Percentiles rank a stretch among this genome's conserved stretches.
Conservation (phyloP, 1,139 yeast genomes). For the Debaryomycetaceae sp. region DNA sequence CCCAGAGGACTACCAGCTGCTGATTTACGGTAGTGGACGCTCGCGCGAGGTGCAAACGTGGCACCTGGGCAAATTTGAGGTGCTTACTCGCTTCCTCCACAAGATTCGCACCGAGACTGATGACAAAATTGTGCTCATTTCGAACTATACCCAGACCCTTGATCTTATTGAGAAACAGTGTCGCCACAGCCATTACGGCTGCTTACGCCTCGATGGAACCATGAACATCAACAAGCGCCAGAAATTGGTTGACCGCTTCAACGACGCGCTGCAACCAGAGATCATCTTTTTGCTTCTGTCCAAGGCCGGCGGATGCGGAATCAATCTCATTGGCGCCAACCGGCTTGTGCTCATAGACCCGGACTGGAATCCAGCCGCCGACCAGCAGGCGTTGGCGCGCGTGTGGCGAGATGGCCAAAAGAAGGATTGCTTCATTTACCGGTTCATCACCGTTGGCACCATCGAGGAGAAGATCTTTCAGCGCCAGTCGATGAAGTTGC, state of each 20-base stretch:
- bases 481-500: conserved; percentile 93
- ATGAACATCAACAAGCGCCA: conserved; percentile 91
- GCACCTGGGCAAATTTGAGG: conserved; percentile 59
- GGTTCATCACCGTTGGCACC: conserved; percentile 91
- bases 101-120: conserved; percentile 76
- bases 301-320: conserved; percentile 99
- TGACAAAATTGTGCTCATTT: conserved; percentile 90
- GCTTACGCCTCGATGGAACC: conserved; percentile 87
- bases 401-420: conserved; percentile 99
- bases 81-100: conserved; percentile 69
- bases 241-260: conserved; percentile 84
- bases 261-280: conserved; percentile 84
- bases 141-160: conserved; percentile 90
- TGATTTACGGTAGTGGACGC: conserved; percentile 26
- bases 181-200: conserved; percentile 67
- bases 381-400: conserved; percentile 95
- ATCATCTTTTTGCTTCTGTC: conserved; percentile 86
- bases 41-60: conserved; percentile 57
- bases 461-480: conserved; percentile 96
- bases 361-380: conserved; percentile 99
- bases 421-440: conserved; percentile 90
- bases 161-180: conserved; percentile 89
- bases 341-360: conserved; percentile 87
- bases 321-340: conserved; percentile 93
- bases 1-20: conserved; percentile 68